Base-by-base conservation (phyloP, 805 yeast genomes). In the Kazachstania psychrophila region DNA sequence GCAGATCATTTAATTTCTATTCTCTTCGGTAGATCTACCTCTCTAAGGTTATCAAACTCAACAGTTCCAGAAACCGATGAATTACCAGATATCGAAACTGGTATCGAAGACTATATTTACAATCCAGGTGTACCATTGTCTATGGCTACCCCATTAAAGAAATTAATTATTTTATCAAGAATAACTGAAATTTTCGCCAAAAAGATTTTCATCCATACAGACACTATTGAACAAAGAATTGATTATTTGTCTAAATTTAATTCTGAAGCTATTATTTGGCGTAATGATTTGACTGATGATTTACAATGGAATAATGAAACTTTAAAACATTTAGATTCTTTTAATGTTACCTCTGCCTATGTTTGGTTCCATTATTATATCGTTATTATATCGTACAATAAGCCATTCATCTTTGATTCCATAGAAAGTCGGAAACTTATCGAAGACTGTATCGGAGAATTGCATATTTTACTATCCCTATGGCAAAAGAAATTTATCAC, bases 1-100 rank as follows among this genome's bases (percentile, higher is more conserved):
- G 76, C 75, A 6, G 81, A 75, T 51, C 79, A 73, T 48, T 66
- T 75, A 45, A 70, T 74, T 24, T 66, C 77, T 39, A 57, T 74
- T 26, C 55, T 74, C 14, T 60, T 73, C 35, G 80, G 80, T 4
- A 55, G 79, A 37, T 78, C 79, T 0, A 67, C 75, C 1, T 51
- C 66, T 3, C 51, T 75, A 33, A 68, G 73, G 44, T 50, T 69
- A 36, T 63, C 69, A n/a, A 76, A 75, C 45, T 72, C 79, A 1
- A 66, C 78, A 2, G 72, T 75, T 12, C 73, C 75, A 0, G 78
- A 72, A 39, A 66, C 77, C 4, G 70, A 65, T 38, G 72, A 67
- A 38, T 59, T 74, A 33, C 81, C 80, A 0, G 77, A 73, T 47
- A 59, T 75, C 39, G 74, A 70, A 39, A 50, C 56, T 10, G 70